Conservation (phyloP, 768 basidiomycete species). For the Boletales sp. region DNA sequence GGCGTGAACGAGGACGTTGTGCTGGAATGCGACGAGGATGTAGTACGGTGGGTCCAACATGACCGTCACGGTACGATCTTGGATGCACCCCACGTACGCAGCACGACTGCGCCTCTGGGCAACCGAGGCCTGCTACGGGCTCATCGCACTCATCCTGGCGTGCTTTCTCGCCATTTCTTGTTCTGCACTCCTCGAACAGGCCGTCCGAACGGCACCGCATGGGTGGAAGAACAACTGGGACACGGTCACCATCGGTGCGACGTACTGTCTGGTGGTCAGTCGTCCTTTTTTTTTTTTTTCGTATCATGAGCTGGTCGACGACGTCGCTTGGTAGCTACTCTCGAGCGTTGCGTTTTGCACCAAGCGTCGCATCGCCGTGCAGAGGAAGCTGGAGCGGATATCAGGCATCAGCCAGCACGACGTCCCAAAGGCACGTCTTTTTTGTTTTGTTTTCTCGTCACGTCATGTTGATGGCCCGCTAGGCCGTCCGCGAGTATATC, state of each 20-base stretch:
- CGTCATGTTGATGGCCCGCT: not conserved
- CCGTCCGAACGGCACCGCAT: slow-evolving; percentile 59
- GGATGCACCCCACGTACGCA: slow-evolving; percentile 31
- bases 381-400: slow-evolving; percentile 60
- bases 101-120: slow-evolving; percentile 46
- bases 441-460: not conserved
- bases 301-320: not conserved
- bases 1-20: slow-evolving; percentile 53
- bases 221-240: slow-evolving; percentile 65
- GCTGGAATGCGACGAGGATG: slow-evolving; percentile 53
- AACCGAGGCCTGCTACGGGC: slow-evolving; percentile 51
- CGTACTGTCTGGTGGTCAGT: slow-evolving; percentile 67
- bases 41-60: slow-evolving; percentile 54
- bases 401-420: slow-evolving; percentile 55
- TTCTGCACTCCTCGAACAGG: slow-evolving; percentile 64
- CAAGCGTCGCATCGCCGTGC: slow-evolving; percentile 67
- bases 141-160: slow-evolving; percentile 47
- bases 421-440: slow-evolving; percentile 49
- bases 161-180: slow-evolving; percentile 62
- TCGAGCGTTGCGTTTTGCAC: slow-evolving; percentile 59
- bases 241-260: slow-evolving; percentile 62
- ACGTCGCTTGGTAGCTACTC: slow-evolving; percentile 40
- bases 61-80: not conserved
- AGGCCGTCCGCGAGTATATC: slow-evolving; percentile 68
- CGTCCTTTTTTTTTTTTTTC: slow-evolving; percentile 13